Conservation (phyloP, 768 basidiomycete species). For the Galerina marginata region DNA sequence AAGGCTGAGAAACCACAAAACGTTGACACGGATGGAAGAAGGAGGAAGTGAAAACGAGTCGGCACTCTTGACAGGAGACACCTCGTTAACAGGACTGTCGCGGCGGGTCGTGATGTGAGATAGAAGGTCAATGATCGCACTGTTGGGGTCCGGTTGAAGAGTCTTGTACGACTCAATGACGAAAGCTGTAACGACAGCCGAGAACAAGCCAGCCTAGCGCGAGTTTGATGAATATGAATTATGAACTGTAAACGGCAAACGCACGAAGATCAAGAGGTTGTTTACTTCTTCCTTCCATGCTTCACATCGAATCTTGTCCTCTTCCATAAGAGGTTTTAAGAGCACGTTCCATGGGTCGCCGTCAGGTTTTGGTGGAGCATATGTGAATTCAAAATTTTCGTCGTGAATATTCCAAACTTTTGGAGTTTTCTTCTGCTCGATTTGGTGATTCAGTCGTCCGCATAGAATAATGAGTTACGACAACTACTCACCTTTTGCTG, state of each 20-base stretch:
- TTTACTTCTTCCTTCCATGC: conserved; percentile 24
- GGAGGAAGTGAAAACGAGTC: neutral
- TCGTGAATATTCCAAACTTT: conserved; percentile 14
- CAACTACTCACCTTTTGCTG: too few species aligned
- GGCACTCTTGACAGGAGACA: neutral
- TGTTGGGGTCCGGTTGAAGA: conserved; percentile 21
- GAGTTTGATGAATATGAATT: neutral
- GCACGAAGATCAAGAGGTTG: conserved; percentile 27
- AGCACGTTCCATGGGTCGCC: conserved; percentile 10
- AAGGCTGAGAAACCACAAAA: conserved; percentile 20
- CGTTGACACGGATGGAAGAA: conserved; percentile 16
- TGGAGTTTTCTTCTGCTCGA: neutral
- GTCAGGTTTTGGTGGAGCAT: conserved; percentile 9
- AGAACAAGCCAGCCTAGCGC: conserved; percentile 28
- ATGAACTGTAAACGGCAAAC: neutral
- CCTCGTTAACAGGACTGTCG: neutral
- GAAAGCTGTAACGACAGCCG: conserved; percentile 25
- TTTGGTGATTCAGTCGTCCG: too few species aligned
- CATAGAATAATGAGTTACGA: too few species aligned
- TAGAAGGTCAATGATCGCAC: conserved; percentile 15
- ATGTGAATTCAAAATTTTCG: conserved; percentile 1
- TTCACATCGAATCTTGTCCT: conserved; percentile 21
- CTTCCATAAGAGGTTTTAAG: conserved; percentile 10
- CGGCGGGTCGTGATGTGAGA: conserved; percentile 13
- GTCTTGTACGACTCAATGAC: conserved; percentile 18